Base-by-base conservation (phyloP, 345 rosid genomes). In the Moringa oleifera region DNA sequence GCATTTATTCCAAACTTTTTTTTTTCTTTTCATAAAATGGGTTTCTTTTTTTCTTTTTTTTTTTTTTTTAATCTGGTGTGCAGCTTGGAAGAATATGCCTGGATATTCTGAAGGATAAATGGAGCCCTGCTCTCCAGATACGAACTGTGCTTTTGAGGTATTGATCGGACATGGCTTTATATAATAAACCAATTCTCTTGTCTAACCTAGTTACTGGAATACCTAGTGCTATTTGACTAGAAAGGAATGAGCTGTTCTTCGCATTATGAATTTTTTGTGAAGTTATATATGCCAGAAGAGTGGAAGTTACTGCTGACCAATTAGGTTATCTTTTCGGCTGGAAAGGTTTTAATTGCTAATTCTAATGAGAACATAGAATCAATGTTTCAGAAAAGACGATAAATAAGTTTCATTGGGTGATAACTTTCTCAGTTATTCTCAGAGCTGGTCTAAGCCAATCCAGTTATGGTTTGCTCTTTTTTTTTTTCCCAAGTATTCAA, bases 101-200 rank as follows among this genome's bases (percentile, higher is more conserved):
- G 28, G 99, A 94, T 78, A 94, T 94, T 73, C 80, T 94, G 77
- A 94, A 94, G 65, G 99, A 94, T 79, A 94, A 94, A 65, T 94
- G 99, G 99, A 94, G 99, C 74, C 99, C 99, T 49, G 99, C 99
- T 65, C 85, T 94, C 51, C 99, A 94, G 81, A 94, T 94, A 53
- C 81, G 99, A 62, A 94, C 99, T 18, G 99, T 94, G 60, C 92
- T 94, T 72, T 68, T 94, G 83, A 94, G 99, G 99, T 94, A 85
- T 51, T 54, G n/a, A 31, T 58, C 53, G 28, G 25, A 28, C 60
- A 60, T 59, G 36, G 11, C 24, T 51, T 61, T 28, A 12, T 60
- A 9, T 53, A 21, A 31, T 20, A 46, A 19, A 46, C 51, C n/a
- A 18, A 7, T 22, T 18, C 25, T 58, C 11, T 4, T 19, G 18